These are phyloP conservation scores for Starmerella potacharoeniae DNA, from an alignment of 805 yeast genomes.

Conservation along the genomic window DNA sequence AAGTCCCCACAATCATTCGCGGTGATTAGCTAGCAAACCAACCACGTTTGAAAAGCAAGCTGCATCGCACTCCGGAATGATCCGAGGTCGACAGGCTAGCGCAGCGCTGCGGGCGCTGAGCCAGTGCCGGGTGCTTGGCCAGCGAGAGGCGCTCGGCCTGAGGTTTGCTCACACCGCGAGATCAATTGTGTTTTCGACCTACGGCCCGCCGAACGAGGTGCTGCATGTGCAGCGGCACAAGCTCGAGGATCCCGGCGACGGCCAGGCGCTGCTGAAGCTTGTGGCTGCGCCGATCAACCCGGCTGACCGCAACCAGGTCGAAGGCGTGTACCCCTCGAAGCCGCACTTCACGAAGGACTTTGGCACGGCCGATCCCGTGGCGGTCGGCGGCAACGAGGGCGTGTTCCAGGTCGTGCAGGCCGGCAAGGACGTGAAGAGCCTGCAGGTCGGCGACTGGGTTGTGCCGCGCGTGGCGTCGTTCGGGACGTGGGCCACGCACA, in stretches of 20 bases:
- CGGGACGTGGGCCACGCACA: conserved; percentile 91
- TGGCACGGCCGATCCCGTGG: conserved; percentile 50
- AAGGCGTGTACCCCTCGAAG: conserved; percentile 74
- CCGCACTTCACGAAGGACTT: conserved; percentile 44
- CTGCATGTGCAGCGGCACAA: conserved; percentile 31
- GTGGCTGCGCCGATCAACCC: conserved; percentile 84
- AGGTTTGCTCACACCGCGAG: conserved; percentile 24
- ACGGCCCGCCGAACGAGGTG: conserved; percentile 43
- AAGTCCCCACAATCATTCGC: neutral
- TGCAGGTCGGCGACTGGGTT: conserved; percentile 74
- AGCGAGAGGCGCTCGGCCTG: neutral
- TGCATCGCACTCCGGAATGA: neutral
- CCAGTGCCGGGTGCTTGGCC: too few species aligned
- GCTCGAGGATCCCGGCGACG: conserved; percentile 25
- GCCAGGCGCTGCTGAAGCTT: conserved; percentile 48
- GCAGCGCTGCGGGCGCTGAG: neutral
- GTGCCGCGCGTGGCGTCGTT: conserved; percentile 65
- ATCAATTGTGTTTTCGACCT: conserved; percentile 50
- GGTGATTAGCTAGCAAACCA: conserved; percentile 5
- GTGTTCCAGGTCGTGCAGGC: conserved; percentile 64
- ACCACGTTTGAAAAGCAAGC: neutral
- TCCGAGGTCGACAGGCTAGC: conserved; percentile 1
- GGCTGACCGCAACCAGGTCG: conserved; percentile 74
- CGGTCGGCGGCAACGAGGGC: conserved; percentile 92
- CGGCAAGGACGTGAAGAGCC: conserved; percentile 28